Percentiles rank a stretch among this genome's conserved stretches.
Evolutionary conservation across 1,139 yeast genomes (phyloP).

Genomic region (Kluyveromyces marxianus): DNA sequence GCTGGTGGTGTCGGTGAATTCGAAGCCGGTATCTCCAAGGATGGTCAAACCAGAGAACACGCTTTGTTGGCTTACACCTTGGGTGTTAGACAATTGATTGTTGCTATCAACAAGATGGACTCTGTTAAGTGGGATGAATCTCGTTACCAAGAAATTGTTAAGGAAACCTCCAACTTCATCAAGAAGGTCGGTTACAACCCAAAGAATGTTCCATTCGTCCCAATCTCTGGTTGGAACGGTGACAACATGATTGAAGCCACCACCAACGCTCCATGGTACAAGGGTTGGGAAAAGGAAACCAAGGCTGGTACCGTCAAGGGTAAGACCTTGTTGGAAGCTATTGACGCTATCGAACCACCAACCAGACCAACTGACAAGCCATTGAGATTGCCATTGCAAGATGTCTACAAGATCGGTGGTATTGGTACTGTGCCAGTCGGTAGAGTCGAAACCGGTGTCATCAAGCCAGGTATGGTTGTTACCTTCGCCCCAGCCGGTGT

Average conservation of each 20-base stretch:
- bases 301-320: constrained; percentile 72
- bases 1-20: constrained; percentile 99
- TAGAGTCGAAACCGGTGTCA: constrained; percentile 88
- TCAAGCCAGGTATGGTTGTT: constrained; percentile 88
- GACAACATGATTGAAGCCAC: constrained; percentile 87
- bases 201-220: constrained; percentile 85
- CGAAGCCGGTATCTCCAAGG: constrained; percentile 98
- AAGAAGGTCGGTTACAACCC: constrained; percentile 94
- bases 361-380: constrained; percentile 83
- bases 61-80: constrained; percentile 96
- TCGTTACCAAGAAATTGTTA: constrained; percentile 74
- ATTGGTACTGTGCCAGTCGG: constrained; percentile 93
- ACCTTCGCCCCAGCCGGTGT: constrained; percentile 90
- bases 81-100: constrained; percentile 89
- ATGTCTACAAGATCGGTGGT: constrained; percentile 92
- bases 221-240: constrained; percentile 93
- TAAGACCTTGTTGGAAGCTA: constrained; percentile 83
- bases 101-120: constrained; percentile 93
- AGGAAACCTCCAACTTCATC: constrained; percentile 83
- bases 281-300: constrained; percentile 86
- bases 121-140: constrained; percentile 78
- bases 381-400: constrained; percentile 86
- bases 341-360: constrained; percentile 82
- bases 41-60: constrained; percentile 98
- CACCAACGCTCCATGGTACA: constrained; percentile 83